Evolutionary conservation across 495 filamentous ascomycete species (phyloP).

Genomic region (Physcia stellaris): DNA sequence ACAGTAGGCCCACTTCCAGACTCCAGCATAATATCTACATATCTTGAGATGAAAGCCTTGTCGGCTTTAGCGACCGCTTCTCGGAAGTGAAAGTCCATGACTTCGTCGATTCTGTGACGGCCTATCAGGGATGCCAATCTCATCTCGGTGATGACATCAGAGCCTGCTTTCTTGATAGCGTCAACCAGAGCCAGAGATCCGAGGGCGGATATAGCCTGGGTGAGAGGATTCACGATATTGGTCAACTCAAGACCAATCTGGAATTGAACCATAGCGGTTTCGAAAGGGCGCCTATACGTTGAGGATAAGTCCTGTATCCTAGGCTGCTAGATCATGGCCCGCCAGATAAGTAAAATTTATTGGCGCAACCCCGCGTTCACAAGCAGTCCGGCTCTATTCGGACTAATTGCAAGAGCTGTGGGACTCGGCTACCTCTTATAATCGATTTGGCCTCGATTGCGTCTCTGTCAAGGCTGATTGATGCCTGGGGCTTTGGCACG

Average conservation of each 20-base stretch:
- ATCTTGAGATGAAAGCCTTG: conserved; percentile 7
- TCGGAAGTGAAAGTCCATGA: conserved; percentile 7
- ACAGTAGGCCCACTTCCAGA: conserved; percentile 8
- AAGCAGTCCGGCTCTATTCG: too few species aligned
- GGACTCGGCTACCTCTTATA: too few species aligned
- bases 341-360: too few species aligned
- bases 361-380: too few species aligned
- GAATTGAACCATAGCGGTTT: too few species aligned
- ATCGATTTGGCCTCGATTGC: too few species aligned
- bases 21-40: conserved; percentile 10
- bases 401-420: too few species aligned
- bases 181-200: conserved; percentile 6
- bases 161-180: conserved; percentile 8
- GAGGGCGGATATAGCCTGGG: conserved; percentile 3
- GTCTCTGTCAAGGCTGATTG: too few species aligned
- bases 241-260: conserved; percentile 9
- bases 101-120: conserved; percentile 5
- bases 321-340: too few species aligned
- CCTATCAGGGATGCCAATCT: conserved; percentile 7
- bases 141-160: conserved; percentile 8
- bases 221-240: conserved; percentile 9
- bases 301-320: too few species aligned
- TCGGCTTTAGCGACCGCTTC: conserved; percentile 6
- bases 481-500: too few species aligned
- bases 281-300: too few species aligned